phyloP scores from a whole-genome alignment of 1,284 basidiomycete species.

The Ustilago shanxiensis region DNA sequence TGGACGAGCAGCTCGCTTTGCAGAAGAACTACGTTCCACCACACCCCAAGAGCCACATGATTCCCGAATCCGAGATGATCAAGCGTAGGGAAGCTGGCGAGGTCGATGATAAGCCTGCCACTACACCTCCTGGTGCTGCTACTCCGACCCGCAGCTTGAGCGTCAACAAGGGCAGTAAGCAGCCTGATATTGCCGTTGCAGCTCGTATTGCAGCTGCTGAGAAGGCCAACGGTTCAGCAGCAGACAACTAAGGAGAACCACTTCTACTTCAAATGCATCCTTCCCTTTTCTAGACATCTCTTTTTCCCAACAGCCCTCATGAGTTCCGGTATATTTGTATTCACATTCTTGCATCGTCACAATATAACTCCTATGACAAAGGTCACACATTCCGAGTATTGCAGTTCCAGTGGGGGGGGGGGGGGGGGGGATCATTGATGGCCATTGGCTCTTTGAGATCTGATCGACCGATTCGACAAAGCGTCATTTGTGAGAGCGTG shows the following conservation, averaged over 20 bases:
- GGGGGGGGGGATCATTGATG: neutral
- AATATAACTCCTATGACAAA: constrained; percentile 15
- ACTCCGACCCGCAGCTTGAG: constrained; percentile 51
- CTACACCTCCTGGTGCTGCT: constrained; percentile 52
- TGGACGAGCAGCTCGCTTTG: constrained; percentile 81
- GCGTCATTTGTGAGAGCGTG: neutral
- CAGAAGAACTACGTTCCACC: constrained; percentile 76
- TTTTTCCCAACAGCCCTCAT: constrained; percentile 10
- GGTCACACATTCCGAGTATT: neutral
- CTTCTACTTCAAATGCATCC: constrained; percentile 9
- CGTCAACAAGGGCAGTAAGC: constrained; percentile 31
- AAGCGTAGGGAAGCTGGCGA: constrained; percentile 48
- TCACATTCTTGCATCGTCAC: constrained; percentile 26
- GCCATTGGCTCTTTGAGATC: too few relatives aligned
- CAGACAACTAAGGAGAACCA: constrained; percentile 12
- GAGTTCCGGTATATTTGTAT: constrained; percentile 29
- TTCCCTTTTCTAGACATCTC: constrained; percentile 14
- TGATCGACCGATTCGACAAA: too few relatives aligned
- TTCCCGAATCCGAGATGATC: constrained; percentile 58
- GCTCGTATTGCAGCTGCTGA: constrained; percentile 50
- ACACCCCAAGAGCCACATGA: constrained; percentile 71
- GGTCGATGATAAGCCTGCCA: constrained; percentile 48
- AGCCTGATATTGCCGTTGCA: constrained; percentile 41
- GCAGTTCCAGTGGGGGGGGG: neutral
- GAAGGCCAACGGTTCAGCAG: constrained; percentile 40